Base-by-base conservation (phyloP, 129 eudicot species). In the Pulicaria dysenterica region DNA sequence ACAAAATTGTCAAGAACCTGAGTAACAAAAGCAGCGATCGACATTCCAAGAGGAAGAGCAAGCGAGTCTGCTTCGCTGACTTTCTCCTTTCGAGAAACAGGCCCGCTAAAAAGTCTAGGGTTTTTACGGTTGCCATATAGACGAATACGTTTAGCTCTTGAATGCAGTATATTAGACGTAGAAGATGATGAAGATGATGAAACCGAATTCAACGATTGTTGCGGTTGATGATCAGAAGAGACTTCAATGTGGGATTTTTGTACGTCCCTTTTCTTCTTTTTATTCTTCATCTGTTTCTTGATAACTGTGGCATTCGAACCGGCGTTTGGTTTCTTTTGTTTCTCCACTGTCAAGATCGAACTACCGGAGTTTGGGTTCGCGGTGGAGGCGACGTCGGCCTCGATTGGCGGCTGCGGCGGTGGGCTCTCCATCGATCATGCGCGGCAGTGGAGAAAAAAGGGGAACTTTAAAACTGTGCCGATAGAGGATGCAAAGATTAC, bases 1-100 rank as follows among this genome's bases (percentile, higher is more conserved):
- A 71, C 72, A 7, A 3, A 62, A 77, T 8, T 48, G 15, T 10
- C 9, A 54, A 36, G 12, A 57, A 89, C 96, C 98, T 89, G 87
- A 42, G 91, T 78, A 66, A 92, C 80, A 72, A 92, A 84, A 11
- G 94, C 96, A 40, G 96, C 98, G 53, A 92, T 79, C 5, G 96
- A 87, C 96, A 89, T 92, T 49, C 98, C 98, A 49, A 89, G 85
- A 66, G 94, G 88, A 60, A 92, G 87, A 41, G 95, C 96, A 40
- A 92, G 86, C 37, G 91, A 88, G 37, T 87, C 94, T 8, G 84
- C 81, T 61, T 77, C 85, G 58, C 76, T 77, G 8, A 67, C 86
- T 13, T 38, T 51, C 14, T 69, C 44, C 47, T 65, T 80, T 43
- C 11, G 64, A 39, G 70, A 63, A 40, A 67, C 62, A 1, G 76